Base-by-base conservation (phyloP, 768 basidiomycete species). In the Rhizopogon vesiculosus region DNA sequence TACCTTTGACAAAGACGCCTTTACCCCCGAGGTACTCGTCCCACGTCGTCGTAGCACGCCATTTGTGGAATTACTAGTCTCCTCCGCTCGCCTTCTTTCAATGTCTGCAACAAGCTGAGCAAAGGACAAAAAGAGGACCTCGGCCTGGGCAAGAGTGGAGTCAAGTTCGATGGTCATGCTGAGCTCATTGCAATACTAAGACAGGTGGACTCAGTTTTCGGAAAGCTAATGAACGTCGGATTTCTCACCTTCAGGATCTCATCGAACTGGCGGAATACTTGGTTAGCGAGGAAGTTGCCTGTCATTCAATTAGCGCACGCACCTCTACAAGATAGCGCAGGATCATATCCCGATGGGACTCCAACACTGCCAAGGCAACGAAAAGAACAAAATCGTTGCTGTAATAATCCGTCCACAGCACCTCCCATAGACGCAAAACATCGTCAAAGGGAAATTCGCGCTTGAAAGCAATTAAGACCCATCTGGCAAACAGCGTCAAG, bases 81-180 rank as follows among this genome's bases (percentile, higher is more conserved):
- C 79, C 58, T 92, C 91, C 0, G 82, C 83, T 59, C 79, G 81
- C 59, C 88, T 82, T 38, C 89, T 82, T 68, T 97, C 93, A 62
- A 96, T 84, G 67, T 96, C 93, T 9, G 89, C 89, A 19, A 98
- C 86, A 19, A 97, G 73, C 64, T 91, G 87, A 12, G 86, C 76
- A 74, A 97, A 98, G 1, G 93, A 93, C 2, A 96, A 79, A 78
- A 92, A 98, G 19, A 99, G 80, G 15, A 98, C 94, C 71, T 99
- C 97, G 9, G 96, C 97, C 72, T 98, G 97, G 0, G 93, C 89
- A 8, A 99, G 81, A 18, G 97, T 96, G 1, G 87, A 85, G 68
- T 97, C 89, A n/a, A 98, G 82, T 68, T 98, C 97, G 62, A 99
- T 96, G 51, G 93, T 92, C 87, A 93, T 93, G 72, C 89, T 91